Conservation (phyloP, 2,329 filamentous ascomycete species). For the Beauveria asiatica region DNA sequence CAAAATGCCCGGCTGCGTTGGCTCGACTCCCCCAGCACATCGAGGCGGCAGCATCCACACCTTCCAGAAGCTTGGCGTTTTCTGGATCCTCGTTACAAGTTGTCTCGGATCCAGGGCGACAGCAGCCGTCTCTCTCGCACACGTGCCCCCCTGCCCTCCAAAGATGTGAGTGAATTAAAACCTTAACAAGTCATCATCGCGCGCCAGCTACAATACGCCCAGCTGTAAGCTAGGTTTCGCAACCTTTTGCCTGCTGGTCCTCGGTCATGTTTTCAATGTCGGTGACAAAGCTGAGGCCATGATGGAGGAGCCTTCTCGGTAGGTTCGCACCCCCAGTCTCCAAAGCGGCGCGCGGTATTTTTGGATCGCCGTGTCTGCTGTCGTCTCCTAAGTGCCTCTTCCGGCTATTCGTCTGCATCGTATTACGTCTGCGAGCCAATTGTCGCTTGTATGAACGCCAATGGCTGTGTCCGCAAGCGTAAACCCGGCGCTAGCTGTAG, state of each 20-base stretch:
- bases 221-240: background rate
- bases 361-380: background rate
- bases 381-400: background rate
- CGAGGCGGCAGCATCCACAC: background rate
- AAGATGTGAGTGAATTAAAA: conserved; percentile 1
- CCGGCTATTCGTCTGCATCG: background rate
- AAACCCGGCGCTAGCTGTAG: background rate
- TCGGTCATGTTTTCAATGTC: background rate
- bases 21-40: background rate
- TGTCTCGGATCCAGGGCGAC: background rate
- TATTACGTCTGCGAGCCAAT: background rate
- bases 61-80: conserved; percentile 6
- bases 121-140: background rate
- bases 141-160: background rate
- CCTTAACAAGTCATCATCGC: background rate
- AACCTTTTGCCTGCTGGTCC: background rate
- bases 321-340: background rate
- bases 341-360: background rate
- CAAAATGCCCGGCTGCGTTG: background rate
- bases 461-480: background rate
- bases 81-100: too few relatives aligned
- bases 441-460: background rate
- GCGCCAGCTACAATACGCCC: background rate
- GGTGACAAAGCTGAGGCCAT: background rate
- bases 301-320: background rate